These are phyloP conservation scores for Mycena metata DNA, from an alignment of 768 basidiomycete species.

Conservation along the genomic window DNA sequence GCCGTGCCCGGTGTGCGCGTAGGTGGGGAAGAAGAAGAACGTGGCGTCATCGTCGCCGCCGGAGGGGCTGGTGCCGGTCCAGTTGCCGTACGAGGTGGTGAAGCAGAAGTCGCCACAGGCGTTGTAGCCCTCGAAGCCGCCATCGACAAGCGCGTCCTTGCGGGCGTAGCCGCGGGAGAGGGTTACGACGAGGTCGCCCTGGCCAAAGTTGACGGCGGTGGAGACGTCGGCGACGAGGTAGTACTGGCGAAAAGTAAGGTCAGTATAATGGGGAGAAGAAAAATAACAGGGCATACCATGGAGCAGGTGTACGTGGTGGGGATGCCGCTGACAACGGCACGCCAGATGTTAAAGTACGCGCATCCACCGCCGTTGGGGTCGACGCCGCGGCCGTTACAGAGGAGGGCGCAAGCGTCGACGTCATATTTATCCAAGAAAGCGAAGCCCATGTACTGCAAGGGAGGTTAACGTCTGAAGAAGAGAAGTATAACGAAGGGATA, in stretches of 20 bases:
- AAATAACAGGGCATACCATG: slow-evolving; percentile 50
- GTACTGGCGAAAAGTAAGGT: slow-evolving; percentile 50
- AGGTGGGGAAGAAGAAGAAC: slow-evolving; percentile 57
- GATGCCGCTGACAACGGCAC: slow-evolving; percentile 59
- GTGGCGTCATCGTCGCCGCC: slow-evolving; percentile 58
- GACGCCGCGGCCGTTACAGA: slow-evolving; percentile 59
- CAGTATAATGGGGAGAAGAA: not conserved
- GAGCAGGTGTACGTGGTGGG: slow-evolving; percentile 65
- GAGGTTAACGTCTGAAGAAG: slow-evolving; percentile 20
- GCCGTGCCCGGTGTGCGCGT: slow-evolving; percentile 56
- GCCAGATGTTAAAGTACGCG: slow-evolving; percentile 69
- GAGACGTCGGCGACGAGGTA: slow-evolving; percentile 57
- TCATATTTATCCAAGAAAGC: slow-evolving; percentile 64
- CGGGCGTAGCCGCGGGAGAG: slow-evolving; percentile 63
- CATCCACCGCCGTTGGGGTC: slow-evolving; percentile 60
- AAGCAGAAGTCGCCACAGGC: slow-evolving; percentile 59
- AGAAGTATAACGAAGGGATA: not conserved
- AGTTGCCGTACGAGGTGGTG: slow-evolving; percentile 50
- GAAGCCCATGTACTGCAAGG: slow-evolving; percentile 63
- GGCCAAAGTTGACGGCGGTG: slow-evolving; percentile 62
- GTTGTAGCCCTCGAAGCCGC: slow-evolving; percentile 59
- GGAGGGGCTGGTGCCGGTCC: slow-evolving; percentile 54
- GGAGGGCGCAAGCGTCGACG: slow-evolving; percentile 57
- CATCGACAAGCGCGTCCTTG: slow-evolving; percentile 54
- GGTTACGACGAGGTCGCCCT: slow-evolving; percentile 60